Percentiles rank a stretch among this genome's conserved stretches.
phyloP scores from a whole-genome alignment of 805 yeast species.

The Saccharomyces paradoxus region DNA sequence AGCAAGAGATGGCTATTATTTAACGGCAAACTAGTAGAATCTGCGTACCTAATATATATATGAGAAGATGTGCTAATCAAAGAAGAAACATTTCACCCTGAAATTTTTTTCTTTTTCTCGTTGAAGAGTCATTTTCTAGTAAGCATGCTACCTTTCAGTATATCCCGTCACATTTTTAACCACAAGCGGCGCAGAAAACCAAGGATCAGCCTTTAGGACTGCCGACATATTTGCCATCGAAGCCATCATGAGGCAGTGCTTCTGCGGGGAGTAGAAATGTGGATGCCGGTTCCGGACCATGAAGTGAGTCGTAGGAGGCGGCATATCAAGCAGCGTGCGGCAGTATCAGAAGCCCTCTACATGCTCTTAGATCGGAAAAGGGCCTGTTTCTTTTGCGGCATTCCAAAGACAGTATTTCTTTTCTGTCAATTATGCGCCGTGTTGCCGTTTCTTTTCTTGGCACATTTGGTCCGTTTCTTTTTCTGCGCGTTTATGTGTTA shows the following conservation, averaged over 20 bases:
- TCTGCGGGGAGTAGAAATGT: background rate
- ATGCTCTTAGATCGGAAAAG: background rate
- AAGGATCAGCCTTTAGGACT: background rate
- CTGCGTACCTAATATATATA: background rate
- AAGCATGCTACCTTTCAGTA: background rate
- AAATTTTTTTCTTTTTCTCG: background rate
- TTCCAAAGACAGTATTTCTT: background rate
- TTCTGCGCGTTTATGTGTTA: background rate
- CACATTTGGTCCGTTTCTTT: background rate
- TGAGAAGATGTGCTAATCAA: background rate
- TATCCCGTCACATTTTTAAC: background rate
- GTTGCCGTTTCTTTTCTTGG: background rate
- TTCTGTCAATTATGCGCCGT: background rate
- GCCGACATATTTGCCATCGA: background rate
- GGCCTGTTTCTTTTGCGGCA: background rate
- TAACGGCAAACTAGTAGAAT: background rate
- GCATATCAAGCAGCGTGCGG: background rate
- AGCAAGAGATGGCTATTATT: background rate
- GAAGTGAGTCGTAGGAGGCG: background rate
- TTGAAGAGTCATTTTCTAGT: background rate
- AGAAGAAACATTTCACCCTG: background rate
- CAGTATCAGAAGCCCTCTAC: background rate
- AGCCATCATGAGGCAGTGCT: background rate
- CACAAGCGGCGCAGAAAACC: background rate
- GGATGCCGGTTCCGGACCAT: background rate